phyloP scores from a whole-genome alignment of 2,329 filamentous ascomycete genomes.

The Coniosporium uncinatum region DNA sequence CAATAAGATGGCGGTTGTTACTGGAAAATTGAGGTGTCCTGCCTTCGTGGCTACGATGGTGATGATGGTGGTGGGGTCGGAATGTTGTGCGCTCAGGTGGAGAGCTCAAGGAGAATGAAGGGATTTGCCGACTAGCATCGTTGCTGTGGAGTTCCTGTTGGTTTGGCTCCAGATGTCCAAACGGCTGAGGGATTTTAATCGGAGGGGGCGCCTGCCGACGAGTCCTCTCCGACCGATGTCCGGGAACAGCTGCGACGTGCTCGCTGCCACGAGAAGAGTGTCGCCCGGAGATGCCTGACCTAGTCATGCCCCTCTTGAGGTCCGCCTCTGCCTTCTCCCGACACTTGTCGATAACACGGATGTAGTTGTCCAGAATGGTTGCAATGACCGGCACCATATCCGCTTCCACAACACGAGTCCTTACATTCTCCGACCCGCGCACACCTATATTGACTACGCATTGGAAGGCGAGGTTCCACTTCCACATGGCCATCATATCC shows the following conservation, averaged over 20 bases:
- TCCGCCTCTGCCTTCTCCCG: constrained; percentile 83
- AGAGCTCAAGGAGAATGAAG: constrained; percentile 61
- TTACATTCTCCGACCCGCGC: constrained; percentile 87
- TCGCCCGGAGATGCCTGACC: constrained; percentile 26
- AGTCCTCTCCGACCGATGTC: constrained; percentile 34
- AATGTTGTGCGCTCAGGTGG: constrained; percentile 67
- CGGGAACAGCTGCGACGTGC: constrained; percentile 21
- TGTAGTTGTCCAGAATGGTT: constrained; percentile 97
- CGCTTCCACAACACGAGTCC: constrained; percentile 93
- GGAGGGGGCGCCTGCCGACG: constrained; percentile 81
- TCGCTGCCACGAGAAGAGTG: constrained; percentile 34
- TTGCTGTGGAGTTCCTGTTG: constrained; percentile 3
- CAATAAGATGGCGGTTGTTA: constrained; percentile 39
- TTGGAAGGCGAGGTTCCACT: constrained; percentile 99
- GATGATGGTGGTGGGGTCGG: constrained; percentile 47
- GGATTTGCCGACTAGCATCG: constrained; percentile 21
- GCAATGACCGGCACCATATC: constrained; percentile 99
- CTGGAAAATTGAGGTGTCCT: constrained; percentile 38
- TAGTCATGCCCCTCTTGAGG: constrained; percentile 51
- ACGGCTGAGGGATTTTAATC: constrained; percentile 68
- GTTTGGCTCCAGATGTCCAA: constrained; percentile 29
- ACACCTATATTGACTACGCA: constrained; percentile 99
- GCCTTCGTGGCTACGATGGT: constrained; percentile 36
- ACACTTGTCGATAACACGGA: constrained; percentile 90
- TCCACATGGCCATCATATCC: constrained; percentile 99